Evolutionary conservation across 352 stramenopile genomes (phyloP).

Genomic region (Blastocystis hominis): DNA sequence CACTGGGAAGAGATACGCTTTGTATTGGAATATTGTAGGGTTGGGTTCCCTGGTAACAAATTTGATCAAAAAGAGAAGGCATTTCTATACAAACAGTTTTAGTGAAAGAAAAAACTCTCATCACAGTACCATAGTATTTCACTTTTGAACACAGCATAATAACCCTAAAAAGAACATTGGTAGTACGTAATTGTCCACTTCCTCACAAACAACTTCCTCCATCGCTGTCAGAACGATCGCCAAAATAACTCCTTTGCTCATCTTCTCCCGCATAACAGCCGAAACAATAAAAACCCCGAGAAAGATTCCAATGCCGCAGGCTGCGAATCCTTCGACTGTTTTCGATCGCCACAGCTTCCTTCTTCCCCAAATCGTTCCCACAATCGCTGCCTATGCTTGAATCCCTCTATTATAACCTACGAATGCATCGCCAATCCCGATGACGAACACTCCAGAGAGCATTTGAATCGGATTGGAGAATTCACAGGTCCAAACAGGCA

Average conservation of each 20-base stretch:
- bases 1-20: not conserved
- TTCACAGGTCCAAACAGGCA: constrained; percentile 18
- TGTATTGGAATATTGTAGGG: not conserved
- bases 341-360: not conserved
- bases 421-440: not conserved
- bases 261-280: not conserved
- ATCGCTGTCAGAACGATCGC: not conserved
- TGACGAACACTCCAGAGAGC: not conserved
- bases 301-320: not conserved
- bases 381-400: not conserved
- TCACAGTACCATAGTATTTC: too few relatives aligned
- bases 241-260: not conserved
- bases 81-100: constrained; percentile 7
- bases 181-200: constrained; percentile 35
- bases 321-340: not conserved
- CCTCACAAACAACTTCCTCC: not conserved
- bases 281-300: not conserved
- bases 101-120: too few relatives aligned
- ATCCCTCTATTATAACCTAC: not conserved
- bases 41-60: not conserved
- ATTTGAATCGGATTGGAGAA: not conserved
- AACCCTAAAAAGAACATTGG: constrained; percentile 22
- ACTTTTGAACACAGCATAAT: not conserved
- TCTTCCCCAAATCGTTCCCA: not conserved
- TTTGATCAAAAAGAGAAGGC: not conserved